Conservation (phyloP, 345 rosid species). For the Boechera stricta region DNA sequence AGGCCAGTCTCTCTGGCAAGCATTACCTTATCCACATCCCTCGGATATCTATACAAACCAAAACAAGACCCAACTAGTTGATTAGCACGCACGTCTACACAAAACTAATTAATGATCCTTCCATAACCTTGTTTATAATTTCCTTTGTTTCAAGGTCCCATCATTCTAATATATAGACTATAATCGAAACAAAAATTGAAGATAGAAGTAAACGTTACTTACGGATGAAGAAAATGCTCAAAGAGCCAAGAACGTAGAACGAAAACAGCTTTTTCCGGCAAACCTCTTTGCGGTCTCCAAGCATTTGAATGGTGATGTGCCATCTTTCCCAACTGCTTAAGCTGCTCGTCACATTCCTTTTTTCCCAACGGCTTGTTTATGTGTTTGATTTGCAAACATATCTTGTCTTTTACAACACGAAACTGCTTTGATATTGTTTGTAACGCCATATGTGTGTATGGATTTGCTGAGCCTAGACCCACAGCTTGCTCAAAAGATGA, state of each 20-base stretch:
- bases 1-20: slow-evolving; percentile 89
- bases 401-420: slow-evolving; percentile 69
- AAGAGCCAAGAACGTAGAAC: slow-evolving; percentile 88
- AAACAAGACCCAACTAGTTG: slow-evolving; percentile 4
- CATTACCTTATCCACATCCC: slow-evolving; percentile 77
- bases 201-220: slow-evolving; percentile 25
- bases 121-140: neutral
- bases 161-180: neutral
- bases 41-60: slow-evolving; percentile 66
- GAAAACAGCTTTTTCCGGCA: slow-evolving; percentile 79
- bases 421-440: slow-evolving; percentile 79
- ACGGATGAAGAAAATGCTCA: slow-evolving; percentile 93
- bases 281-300: slow-evolving; percentile 86
- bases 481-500: slow-evolving; percentile 71
- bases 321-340: slow-evolving; percentile 40
- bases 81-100: neutral
- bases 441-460: slow-evolving; percentile 72
- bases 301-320: slow-evolving; percentile 64
- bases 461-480: slow-evolving; percentile 63
- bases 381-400: slow-evolving; percentile 60
- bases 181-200: neutral
- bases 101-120: neutral
- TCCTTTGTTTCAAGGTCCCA: neutral
- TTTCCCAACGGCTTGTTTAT: slow-evolving; percentile 65
- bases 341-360: slow-evolving; percentile 56